These are phyloP conservation scores for Podospora pseudocomata DNA, from an alignment of 495 filamentous ascomycete species.

Conservation along the genomic window DNA sequence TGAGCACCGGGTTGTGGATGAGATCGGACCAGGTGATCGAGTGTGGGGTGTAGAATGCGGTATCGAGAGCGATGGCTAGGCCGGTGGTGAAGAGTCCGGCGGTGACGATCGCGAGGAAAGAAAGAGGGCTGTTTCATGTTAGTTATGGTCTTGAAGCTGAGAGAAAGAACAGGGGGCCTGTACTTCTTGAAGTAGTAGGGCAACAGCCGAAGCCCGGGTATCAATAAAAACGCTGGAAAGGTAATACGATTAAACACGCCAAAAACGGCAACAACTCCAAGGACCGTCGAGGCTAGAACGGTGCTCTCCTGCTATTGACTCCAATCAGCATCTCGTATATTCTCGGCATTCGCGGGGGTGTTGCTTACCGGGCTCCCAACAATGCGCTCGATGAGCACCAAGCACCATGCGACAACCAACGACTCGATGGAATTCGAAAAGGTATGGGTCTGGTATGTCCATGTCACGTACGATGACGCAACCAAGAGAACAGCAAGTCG, in stretches of 20 bases:
- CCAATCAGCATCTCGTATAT: not conserved
- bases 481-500: conserved; percentile 71
- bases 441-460: conserved; percentile 98
- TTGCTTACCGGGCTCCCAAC: conserved; percentile 63
- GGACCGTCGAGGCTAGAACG: conserved; percentile 65
- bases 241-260: conserved; percentile 95
- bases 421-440: conserved; percentile 98
- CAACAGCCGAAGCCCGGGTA: conserved; percentile 75
- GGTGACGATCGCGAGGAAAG: conserved; percentile 57
- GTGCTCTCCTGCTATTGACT: conserved; percentile 61
- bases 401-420: conserved; percentile 80
- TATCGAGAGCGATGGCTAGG: conserved; percentile 76
- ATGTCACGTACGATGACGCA: conserved; percentile 95
- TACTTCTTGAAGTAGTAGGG: conserved; percentile 82
- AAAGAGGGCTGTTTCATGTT: conserved; percentile 57
- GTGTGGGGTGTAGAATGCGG: conserved; percentile 67
- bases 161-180: conserved; percentile 23
- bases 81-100: conserved; percentile 60
- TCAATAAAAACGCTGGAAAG: conserved; percentile 83
- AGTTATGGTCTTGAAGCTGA: conserved; percentile 14
- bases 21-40: conserved; percentile 55
- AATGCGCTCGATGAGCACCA: conserved; percentile 86
- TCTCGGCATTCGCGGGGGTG: not conserved
- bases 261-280: conserved; percentile 76
- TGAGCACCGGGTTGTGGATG: conserved; percentile 64